These are phyloP conservation scores for Breviolum minutum DNA, from an alignment of 73 alveolate species.

Conservation along the genomic window DNA sequence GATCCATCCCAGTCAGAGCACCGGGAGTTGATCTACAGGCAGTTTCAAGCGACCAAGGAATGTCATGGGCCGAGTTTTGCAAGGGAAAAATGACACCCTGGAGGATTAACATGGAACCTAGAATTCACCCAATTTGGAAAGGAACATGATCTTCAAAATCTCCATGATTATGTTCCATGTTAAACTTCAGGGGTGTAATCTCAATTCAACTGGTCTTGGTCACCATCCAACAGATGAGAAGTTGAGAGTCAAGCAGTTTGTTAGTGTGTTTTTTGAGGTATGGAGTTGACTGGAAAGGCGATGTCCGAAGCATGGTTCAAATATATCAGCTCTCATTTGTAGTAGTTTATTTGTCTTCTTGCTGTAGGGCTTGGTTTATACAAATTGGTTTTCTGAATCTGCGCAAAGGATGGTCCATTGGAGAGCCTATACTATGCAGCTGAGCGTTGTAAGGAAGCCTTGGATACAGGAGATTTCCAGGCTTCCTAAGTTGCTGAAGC, in stretches of 20 bases:
- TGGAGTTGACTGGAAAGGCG: constrained; percentile 12
- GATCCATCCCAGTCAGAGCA: neutral
- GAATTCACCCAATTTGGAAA: too few relatives aligned
- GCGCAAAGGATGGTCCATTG: neutral
- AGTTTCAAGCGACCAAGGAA: neutral
- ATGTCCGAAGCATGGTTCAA: constrained; percentile 2
- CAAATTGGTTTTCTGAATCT: neutral
- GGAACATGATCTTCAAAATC: too few relatives aligned
- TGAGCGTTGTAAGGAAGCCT: constrained; percentile 14
- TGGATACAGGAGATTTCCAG: constrained; percentile 22
- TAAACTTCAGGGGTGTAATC: too few relatives aligned
- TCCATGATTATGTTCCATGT: too few relatives aligned
- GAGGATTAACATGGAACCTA: too few relatives aligned
- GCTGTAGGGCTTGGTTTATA: too few relatives aligned
- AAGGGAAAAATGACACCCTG: too few relatives aligned
- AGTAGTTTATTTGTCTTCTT: too few relatives aligned
- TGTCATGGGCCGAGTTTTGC: neutral
- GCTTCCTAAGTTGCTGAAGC: neutral
- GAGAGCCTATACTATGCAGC: constrained; percentile 9
- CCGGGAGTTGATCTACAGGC: constrained; percentile 10
- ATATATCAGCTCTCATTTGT: too few relatives aligned
- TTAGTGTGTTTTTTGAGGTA: neutral
- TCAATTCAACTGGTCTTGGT: too few relatives aligned
- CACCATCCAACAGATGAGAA: too few relatives aligned
- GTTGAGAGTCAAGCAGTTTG: too few relatives aligned